Percentiles rank a stretch among this genome's conserved stretches.
phyloP scores from a whole-genome alignment of 2,329 filamentous ascomycete species.

The Venturia oleaginea region DNA sequence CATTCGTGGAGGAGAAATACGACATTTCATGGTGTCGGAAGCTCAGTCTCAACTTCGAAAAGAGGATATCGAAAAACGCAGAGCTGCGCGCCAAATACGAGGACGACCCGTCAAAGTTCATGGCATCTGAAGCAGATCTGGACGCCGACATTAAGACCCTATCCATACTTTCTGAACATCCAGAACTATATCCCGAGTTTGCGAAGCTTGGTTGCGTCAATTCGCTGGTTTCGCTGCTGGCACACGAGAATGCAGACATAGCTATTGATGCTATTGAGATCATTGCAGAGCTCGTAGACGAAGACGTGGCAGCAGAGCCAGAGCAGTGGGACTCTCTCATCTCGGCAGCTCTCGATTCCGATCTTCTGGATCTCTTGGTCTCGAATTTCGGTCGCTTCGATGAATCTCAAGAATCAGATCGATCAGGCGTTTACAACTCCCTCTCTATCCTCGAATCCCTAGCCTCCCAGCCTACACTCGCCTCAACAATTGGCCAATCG shows the following conservation, averaged over 20 bases:
- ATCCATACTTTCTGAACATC: conserved; percentile 78
- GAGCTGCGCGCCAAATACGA: conserved; percentile 82
- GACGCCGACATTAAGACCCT: conserved; percentile 81
- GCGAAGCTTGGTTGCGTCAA: conserved; percentile 62
- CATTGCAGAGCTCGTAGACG: conserved; percentile 82
- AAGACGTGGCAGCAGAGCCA: conserved; percentile 75
- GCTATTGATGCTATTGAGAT: conserved; percentile 87
- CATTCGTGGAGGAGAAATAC: conserved; percentile 60
- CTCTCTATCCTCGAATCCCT: conserved; percentile 78
- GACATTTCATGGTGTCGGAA: conserved; percentile 77
- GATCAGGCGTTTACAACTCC: conserved; percentile 78
- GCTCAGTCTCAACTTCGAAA: conserved; percentile 76
- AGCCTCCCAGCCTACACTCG: conserved; percentile 58
- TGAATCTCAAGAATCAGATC: conserved; percentile 61
- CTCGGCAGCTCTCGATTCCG: conserved; percentile 50
- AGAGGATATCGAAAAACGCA: conserved; percentile 81
- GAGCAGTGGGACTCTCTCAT: conserved; percentile 74
- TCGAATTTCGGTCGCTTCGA: conserved; percentile 74
- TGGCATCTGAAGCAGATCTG: conserved; percentile 78
- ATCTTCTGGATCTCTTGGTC: conserved; percentile 63
- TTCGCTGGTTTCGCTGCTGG: conserved; percentile 70
- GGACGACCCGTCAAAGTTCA: conserved; percentile 68
- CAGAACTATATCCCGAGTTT: conserved; percentile 74
- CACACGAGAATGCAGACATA: conserved; percentile 96
- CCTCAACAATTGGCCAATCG: conserved; percentile 63